These are phyloP conservation scores for Ophiostoma novo-ulmi DNA, from an alignment of 2,329 filamentous ascomycete species.

Conservation along the genomic window DNA sequence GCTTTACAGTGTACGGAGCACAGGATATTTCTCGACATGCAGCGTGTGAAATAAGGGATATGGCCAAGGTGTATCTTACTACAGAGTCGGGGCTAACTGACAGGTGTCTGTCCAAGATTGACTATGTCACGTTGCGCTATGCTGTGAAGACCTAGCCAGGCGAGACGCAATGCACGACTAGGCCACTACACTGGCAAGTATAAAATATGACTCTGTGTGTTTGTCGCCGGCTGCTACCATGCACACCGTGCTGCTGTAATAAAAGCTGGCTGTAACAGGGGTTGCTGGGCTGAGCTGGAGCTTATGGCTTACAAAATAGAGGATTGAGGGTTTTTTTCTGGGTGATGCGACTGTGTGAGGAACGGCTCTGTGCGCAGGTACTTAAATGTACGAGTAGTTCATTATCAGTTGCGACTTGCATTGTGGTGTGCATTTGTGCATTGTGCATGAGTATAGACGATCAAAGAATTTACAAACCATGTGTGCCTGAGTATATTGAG, in stretches of 20 bases:
- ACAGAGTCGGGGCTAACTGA: not conserved
- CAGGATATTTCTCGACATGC: not conserved
- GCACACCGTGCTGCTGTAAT: not conserved
- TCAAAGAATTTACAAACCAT: not conserved
- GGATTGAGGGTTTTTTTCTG: not conserved
- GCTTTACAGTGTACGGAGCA: not conserved
- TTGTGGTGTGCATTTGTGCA: not conserved
- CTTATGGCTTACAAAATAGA: not conserved
- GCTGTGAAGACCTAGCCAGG: constrained; percentile 13
- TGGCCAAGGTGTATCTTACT: no score
- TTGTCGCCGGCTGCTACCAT: no score
- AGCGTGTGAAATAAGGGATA: not conserved
- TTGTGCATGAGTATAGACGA: not conserved
- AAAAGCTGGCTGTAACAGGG: constrained; percentile 7
- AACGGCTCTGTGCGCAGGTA: constrained; percentile 11
- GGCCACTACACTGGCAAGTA: not conserved
- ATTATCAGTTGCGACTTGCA: not conserved
- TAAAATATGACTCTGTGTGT: not conserved
- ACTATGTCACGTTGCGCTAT: constrained; percentile 11
- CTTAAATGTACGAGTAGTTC: not conserved
- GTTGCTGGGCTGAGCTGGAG: not conserved
- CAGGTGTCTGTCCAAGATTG: not conserved
- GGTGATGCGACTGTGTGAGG: constrained; percentile 13
- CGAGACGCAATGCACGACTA: not conserved
- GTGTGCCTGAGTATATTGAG: not conserved